These are phyloP conservation scores for Diaporthe sp. DNA, from an alignment of 2,329 filamentous ascomycete genomes.

Conservation along the genomic window DNA sequence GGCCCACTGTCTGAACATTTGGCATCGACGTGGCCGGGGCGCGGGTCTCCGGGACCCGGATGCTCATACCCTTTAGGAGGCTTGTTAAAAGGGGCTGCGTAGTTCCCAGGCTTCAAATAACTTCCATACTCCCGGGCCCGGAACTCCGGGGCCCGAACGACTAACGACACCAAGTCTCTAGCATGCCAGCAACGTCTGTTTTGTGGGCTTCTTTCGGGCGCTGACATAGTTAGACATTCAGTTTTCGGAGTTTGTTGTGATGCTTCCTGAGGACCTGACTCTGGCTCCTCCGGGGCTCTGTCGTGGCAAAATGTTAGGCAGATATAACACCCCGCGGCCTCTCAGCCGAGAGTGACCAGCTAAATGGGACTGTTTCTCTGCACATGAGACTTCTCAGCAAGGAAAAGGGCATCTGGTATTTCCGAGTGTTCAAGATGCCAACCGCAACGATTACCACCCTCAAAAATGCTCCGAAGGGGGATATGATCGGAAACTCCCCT, in stretches of 20 bases:
- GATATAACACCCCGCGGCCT: background rate
- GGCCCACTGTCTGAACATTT: background rate
- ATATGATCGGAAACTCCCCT: background rate
- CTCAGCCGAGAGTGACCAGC: background rate
- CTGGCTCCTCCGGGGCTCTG: background rate
- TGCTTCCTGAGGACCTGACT: background rate
- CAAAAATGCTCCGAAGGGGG: background rate
- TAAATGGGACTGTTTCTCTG: background rate
- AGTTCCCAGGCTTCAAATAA: too few species aligned
- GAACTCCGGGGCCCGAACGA: background rate
- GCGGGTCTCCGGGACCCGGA: background rate
- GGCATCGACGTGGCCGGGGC: background rate
- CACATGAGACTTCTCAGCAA: background rate
- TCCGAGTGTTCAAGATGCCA: background rate
- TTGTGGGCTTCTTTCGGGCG: background rate
- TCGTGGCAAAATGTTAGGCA: background rate
- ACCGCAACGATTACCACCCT: background rate
- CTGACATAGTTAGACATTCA: background rate
- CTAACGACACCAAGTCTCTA: background rate
- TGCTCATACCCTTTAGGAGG: background rate
- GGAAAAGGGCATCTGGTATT: background rate
- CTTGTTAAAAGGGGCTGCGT: background rate
- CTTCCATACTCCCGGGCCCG: background rate
- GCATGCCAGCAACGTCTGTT: rapidly evolving
- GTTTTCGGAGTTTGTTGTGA: background rate